Base-by-base conservation (phyloP, 148 eudicot genomes). In the Beta vulgaris region DNA sequence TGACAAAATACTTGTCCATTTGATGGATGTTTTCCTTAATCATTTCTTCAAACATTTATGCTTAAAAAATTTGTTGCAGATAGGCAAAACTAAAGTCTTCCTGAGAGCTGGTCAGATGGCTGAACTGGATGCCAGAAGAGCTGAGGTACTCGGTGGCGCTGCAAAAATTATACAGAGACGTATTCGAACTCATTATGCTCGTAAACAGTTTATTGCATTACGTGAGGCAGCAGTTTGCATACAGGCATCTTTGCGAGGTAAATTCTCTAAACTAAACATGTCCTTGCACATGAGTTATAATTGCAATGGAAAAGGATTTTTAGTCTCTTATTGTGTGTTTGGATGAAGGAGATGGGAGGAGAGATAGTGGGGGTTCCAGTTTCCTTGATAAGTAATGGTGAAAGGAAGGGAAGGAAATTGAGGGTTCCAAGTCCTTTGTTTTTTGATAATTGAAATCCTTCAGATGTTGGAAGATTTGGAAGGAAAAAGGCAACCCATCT, bases 81-180 rank as follows among this genome's bases (percentile, higher is more conserved):
- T 92, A 75, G 98, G 98, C 57, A 88, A 87, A 84, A 96, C 97
- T 72, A 96, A 96, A 85, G 89, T 96, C 57, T 96, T 96, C 82
- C 85, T 96, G 59, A 85, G 99, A 86, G 99, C 96, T 72, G 99
- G 99, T 78, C 98, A 96, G 86, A 96, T 96, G 99, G 99, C 99
- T 36, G 99, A 96, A 82, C 83, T 96, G 69, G 98, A 96, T 88
- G 97, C 94, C 71, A 82, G 90, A 58, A 86, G 99, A 83, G 77
- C 97, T 32, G 98, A 91, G 82, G 95, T 96, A 55, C 97, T 96
- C 51, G 82, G 81, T 66, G 68, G 64, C 82, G 99, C 99, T 64
- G 99, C 99, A 51, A 92, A 86, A 83, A 73, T 77, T 36, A 91
- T 96, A 73, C 99, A 96, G 79, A 78, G 91, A 75, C 88, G 97